Conservation (phyloP, 1,284 basidiomycete genomes). For the Moesziomyces sp. region DNA sequence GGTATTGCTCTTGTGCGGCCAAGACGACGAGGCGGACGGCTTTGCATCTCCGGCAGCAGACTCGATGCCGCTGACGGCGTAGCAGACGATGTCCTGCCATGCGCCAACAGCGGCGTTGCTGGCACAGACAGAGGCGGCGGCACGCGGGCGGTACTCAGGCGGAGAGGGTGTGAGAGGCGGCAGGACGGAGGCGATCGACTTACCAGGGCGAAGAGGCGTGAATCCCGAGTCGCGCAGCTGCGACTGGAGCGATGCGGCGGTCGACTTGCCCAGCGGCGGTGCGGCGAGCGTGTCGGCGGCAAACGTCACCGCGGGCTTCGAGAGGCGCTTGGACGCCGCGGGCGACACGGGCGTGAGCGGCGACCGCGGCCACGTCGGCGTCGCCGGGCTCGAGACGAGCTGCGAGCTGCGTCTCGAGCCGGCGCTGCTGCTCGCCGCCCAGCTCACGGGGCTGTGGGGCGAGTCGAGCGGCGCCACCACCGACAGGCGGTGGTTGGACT, state of each 20-base stretch:
- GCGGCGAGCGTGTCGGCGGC: slow-evolving; percentile 17
- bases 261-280: slow-evolving; percentile 8
- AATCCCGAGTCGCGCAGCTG: slow-evolving; percentile 10
- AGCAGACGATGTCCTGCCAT: neutral
- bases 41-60: no score
- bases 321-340: slow-evolving; percentile 3
- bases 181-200: slow-evolving; percentile 8
- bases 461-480: slow-evolving; percentile 16
- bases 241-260: slow-evolving; percentile 20
- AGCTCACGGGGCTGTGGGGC: slow-evolving; percentile 20
- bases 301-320: slow-evolving; percentile 23
- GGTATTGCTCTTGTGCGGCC: slow-evolving; percentile 7
- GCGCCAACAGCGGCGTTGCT: neutral
- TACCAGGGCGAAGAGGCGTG: slow-evolving; percentile 18
- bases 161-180: neutral
- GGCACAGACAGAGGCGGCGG: slow-evolving; percentile 5
- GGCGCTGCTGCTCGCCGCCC: slow-evolving; percentile 10
- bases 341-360: slow-evolving; percentile 32
- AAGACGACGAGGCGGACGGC: slow-evolving; percentile 1
- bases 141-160: slow-evolving; percentile 3
- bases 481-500: slow-evolving; percentile 29
- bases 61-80: no score
- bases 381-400: slow-evolving; percentile 13
- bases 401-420: slow-evolving; percentile 32
- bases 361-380: slow-evolving; percentile 39